phyloP scores from a whole-genome alignment of 2,329 filamentous ascomycete genomes.

The Trichoderma simmonsii region DNA sequence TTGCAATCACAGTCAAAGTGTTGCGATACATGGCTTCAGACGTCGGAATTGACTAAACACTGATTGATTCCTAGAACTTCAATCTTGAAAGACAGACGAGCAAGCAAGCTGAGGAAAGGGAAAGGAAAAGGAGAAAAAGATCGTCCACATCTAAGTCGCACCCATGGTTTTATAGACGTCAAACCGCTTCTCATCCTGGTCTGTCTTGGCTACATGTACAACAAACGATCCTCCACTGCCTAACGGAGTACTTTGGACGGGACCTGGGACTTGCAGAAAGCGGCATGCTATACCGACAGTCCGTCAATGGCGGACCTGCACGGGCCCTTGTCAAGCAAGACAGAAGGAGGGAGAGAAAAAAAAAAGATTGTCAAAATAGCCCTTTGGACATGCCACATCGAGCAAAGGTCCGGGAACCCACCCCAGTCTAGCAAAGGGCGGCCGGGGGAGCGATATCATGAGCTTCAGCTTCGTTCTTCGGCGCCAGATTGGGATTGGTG shows the following conservation, averaged over 20 bases:
- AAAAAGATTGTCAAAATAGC: background rate
- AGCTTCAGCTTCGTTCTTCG: background rate
- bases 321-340: background rate
- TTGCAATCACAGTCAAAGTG: constrained; percentile 24
- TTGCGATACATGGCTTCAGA: constrained; percentile 27
- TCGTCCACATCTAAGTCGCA: background rate
- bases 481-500: background rate
- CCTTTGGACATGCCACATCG: constrained; percentile 1
- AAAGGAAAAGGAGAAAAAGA: background rate
- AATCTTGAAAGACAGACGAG: background rate
- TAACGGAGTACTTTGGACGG: background rate
- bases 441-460: background rate
- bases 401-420: background rate
- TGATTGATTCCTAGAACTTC: background rate
- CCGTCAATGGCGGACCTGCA: background rate
- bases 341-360: background rate
- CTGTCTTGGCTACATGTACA: background rate
- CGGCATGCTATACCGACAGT: background rate
- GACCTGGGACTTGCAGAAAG: background rate
- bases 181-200: background rate
- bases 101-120: background rate
- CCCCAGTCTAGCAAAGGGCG: background rate
- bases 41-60: background rate
- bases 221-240: background rate
- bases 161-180: background rate